Evolutionary conservation across 2,329 filamentous ascomycete species (phyloP), one percentile per base, ranked within the genome.

Genomic region (Xylaria sp.): DNA sequence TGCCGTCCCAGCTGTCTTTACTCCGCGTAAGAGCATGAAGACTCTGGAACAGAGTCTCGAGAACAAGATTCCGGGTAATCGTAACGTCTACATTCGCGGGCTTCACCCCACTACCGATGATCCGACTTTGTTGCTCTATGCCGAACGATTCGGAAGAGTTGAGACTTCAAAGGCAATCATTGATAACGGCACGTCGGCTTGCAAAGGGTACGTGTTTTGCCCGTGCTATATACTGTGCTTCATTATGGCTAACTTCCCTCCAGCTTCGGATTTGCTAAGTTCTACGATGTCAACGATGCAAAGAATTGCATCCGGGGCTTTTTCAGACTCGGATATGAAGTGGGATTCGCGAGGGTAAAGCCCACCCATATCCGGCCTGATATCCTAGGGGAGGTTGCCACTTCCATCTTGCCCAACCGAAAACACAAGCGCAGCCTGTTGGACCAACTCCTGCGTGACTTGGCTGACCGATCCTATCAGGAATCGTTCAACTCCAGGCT

Each of bases 81-180:
- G 92, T 64, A 99, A 99, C 70, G 93, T 99, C 65, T 99, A 99
- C 79, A 97, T 99, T 65, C 91, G 94, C 62, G 95, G 95, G 16
- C 87, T 99, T 63, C 90, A 96, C 65, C 93, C 94, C 0, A 93
- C 95, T 68, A 99, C 93, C 0, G 94, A 95, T 53, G 94, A 99
- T 70, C 90, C 95, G 54, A 88, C 95, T 72, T 80, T 99, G 16
- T 83, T 89, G 68, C 81, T 82, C 49, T 97, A 94, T 76, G 89
- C 93, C 49, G 81, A 85, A 67, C 90, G 93, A 54, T 99, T 97
- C 71, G 95, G 94, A 48, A 87, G 89, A 62, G 94, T 99, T 59
- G 91, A 96, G 77, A 96, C 92, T 66, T 97, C 92, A 71, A 99
- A 99, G 81, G 94, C 95, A 11, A 99, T 99, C 76, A 96, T 99